Evolutionary conservation across 176 grass and related monocot genomes (phyloP), one percentile per base, ranked within the genome.

Genomic region (Eragrostis nindensis): DNA sequence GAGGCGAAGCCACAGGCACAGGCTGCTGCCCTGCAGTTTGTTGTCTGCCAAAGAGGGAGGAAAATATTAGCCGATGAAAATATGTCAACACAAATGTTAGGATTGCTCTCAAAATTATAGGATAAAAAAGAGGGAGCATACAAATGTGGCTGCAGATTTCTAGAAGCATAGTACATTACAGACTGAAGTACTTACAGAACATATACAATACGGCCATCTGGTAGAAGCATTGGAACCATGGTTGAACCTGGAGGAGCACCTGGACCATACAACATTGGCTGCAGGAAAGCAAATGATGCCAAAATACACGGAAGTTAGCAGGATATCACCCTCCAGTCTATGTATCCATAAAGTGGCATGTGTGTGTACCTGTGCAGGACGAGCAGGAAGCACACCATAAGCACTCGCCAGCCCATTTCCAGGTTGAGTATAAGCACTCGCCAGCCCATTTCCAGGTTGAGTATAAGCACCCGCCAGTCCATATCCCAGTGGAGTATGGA

Each of bases 231-330:
- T 15, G 85, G 85, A 18, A 82, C 67, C 89, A 91, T 91, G 56
- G 82, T 39, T 46, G 78, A 54, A 13, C 81, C 89, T 62, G 80
- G 71, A 62, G 76, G 63, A 54, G 70, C 70, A 66, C 76, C 55
- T 73, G 82, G 77, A 76, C 71, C 85, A 82, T 85, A 91, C 36
- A 87, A 12, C 76, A 90, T 80, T 71, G 88, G 85, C 91, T 94
- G 78, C 83, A 85, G 70, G 55, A 27, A 43, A 63, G 32, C 40
- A 75, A 84, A 38, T 1, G 46, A 66, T 25, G 46, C 21, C 12
- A 79, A 67, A 16, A 78, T 19, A 71, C 25, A 55, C 0, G 78
- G 16, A 14, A 81, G 26, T 84, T 55, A 71, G 69, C 66, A 90
- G 0, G 49, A 46, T 19, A 77, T 76, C 66, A 56, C 6, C 40